Evolutionary conservation across 2,329 filamentous ascomycete genomes (phyloP).

Genomic region (Acrodontium crateriforme): DNA sequence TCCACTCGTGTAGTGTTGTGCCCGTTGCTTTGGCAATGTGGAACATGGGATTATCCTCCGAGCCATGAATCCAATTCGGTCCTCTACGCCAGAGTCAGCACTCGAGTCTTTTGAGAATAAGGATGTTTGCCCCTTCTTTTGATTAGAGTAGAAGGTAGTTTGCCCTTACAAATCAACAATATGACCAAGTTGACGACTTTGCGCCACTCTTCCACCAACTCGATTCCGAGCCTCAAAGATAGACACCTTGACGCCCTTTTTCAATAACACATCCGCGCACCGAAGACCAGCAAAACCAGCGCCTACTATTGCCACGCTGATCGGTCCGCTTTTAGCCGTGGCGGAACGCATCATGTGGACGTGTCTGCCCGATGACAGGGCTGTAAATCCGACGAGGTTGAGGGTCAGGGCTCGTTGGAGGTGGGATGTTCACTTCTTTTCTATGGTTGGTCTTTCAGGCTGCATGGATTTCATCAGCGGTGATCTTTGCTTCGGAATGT

Average conservation of each 20-base stretch:
- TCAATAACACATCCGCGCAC: slow-evolving; percentile 53
- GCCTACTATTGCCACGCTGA: slow-evolving; percentile 48
- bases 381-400: too few species aligned
- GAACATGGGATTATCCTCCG: slow-evolving; percentile 54
- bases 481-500: not conserved
- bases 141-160: not conserved
- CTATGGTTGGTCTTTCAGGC: not conserved
- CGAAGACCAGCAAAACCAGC: slow-evolving; percentile 58
- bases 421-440: slow-evolving; percentile 4
- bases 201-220: slow-evolving; percentile 47
- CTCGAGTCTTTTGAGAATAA: not conserved
- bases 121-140: too few species aligned
- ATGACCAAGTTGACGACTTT: slow-evolving; percentile 30
- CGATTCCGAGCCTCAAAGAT: slow-evolving; percentile 55
- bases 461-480: not conserved
- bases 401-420: slow-evolving; percentile 4
- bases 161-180: slow-evolving; percentile 43
- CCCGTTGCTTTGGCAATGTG: slow-evolving; percentile 50
- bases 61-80: slow-evolving; percentile 73
- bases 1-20: slow-evolving; percentile 40
- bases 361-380: not conserved
- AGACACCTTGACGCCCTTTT: slow-evolving; percentile 52
- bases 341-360: slow-evolving; percentile 5
- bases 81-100: slow-evolving; percentile 32
- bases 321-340: slow-evolving; percentile 2